Base-by-base conservation (phyloP, 305 asterid species). In the Striga hermonthica region DNA sequence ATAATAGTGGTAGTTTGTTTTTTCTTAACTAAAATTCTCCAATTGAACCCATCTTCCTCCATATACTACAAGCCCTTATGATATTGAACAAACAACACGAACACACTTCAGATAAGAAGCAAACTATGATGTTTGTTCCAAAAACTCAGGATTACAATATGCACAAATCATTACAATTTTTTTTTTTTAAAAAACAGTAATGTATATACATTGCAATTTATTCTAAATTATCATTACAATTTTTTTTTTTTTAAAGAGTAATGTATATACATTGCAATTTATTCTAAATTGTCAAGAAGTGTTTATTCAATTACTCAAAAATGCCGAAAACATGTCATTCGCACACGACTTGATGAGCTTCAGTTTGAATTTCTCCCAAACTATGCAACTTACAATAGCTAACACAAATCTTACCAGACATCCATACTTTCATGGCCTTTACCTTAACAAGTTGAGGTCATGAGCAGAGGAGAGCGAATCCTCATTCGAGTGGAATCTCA, bases 401-500 rank as follows among this genome's bases (percentile, higher is more conserved):
- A 28, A 57, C 61, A 11, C 61, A 22, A 22, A 22, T 22, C 31
- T 5, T 8, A 34, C 61, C 8, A 10, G 41, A 34, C 16, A 56
- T 15, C 35, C n/a, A 10, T 9, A 34, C 61, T n/a, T 48, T 48
- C 54, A 4, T n/a, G 54, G 22, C 54, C 50, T 4, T 48, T 11
- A 8, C 3, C 5, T 5, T 48, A 4, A 48, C 14, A n/a, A n/a
- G 4, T 48, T 12, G 54, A 56, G 7, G 6, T 36, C 40, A 8
- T 56, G 60, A 63, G 66, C 53, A 48, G 66, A 57, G 50, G 41
- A 12, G 66, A 12, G 66, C 53, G 44, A 65, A 62, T 66, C 31
- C 31, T 78, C 77, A 78, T 48, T 69, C 79, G 63, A 56, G 63
- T 66, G 74, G 39, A 68, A 64, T 75, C 44, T 72, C 80, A 49